Base-by-base conservation (phyloP, 148 eudicot genomes). In the Persicaria maculosa region DNA sequence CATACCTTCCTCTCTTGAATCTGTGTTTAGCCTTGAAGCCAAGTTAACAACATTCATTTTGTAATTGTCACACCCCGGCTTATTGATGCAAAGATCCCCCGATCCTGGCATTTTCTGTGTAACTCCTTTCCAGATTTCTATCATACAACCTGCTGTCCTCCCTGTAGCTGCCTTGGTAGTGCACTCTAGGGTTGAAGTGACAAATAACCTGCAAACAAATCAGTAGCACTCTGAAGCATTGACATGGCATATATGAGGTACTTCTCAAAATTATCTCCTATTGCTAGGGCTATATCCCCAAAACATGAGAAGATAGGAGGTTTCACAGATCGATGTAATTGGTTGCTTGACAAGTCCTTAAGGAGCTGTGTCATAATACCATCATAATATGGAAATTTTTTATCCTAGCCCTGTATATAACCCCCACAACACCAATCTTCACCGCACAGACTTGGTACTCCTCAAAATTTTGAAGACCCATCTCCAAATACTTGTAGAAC, bases 221-320 rank as follows among this genome's bases (percentile, higher is more conserved):
- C 87, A 58, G 96, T 81, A 47, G 92, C 96, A 75, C 90, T 80
- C 75, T 88, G 88, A 90, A 22, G 22, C 22, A 22, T 86, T 15
- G 90, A 86, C 57, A 90, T 71, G 44, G 90, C 92, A 81, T 83
- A 88, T 6, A 22, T 20, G 17, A 86, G 58, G 72, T 90, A 90
- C 79, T 90, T 90, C 48, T 88, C 92, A 54, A 88, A 90, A 64
- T 88, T 80, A n/a, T 81, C 82, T 44, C 92, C 96, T 22, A 90
- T 88, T 12, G 96, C 90, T 75, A 90, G 88, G 76, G 92, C 96
- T 75, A 90, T 84, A 77, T 90, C 96, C 11, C 96, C 96, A 80
- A 90, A 90, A 77, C 92, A 90, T 1, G 96, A 88, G 77, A 90
- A 88, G 47, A 88, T 88, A n/a, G 96, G 88, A 43, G 96, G 92